Base-by-base conservation (phyloP, 768 basidiomycete species). In the Chalciporus chontae region DNA sequence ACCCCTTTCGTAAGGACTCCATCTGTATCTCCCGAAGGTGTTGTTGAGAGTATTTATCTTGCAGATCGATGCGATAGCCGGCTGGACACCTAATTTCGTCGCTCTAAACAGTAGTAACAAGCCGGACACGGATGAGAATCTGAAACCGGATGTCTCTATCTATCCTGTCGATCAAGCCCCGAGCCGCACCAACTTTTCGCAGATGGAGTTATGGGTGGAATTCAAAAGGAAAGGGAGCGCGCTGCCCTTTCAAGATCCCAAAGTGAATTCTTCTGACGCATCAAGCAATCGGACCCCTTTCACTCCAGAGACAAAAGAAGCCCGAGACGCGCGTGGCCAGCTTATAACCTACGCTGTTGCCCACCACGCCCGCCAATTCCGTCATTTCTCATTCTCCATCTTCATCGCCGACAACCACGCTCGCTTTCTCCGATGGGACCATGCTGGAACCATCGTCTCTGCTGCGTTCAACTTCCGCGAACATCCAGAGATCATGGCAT, bases 341-440 rank as follows among this genome's bases (percentile, higher is more conserved):
- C 24, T 24, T 24, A 24, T 24, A 24, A 24, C 24, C 7, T 24
- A 24, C 24, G 24, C 24, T 24, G 24, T 24, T 14, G 60, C 63
- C 31, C 45, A 58, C 4, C 31, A 50, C 23, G 56, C 52, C 43
- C 36, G 45, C 5, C 69, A 73, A 39, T 66, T 66, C 45, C 67
- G 72, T 3, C 55, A 57, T 11, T 63, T 62, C 19, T 47, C 63
- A 1, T 73, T 74, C 54, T 60, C 58, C 2, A 24, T 70, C 13
- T 45, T 65, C 24, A 51, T 74, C 15, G 61, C 49, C 43, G 58
- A 57, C 8, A 31, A 53, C 3, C 34, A 27, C 38, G 67, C 65
- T 1, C 55, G 70, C 3, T 60, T 73, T 37, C 51, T 73, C 21
- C 60, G 63, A 40, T 73, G 67, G 66, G 72, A 74, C 51, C 65